Evolutionary conservation across 2,329 filamentous ascomycete species (phyloP), one percentile per base, ranked within the genome.

Genomic region (Tolypocladium paradoxum): DNA sequence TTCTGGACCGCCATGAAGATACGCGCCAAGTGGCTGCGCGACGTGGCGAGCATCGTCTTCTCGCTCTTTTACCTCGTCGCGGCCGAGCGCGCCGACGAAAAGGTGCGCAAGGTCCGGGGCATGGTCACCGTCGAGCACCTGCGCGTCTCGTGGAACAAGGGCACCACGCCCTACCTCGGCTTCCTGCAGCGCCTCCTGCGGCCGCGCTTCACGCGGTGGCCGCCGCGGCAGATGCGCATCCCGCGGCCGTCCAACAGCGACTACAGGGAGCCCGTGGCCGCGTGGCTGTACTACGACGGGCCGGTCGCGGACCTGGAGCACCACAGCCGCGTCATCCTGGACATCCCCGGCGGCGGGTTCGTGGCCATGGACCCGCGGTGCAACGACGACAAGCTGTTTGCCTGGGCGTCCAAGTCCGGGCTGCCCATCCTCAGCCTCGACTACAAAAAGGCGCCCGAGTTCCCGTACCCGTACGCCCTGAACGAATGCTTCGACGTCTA

Each of bases 1-100:
- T 99, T 96, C 69, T 99, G 93, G 93, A 96, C 90, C 0, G 93
- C 93, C 35, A 99, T 99, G 93, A 86, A 84, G 62, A 91, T 99
- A 58, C 82, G 81, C 48, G 67, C 67, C 51, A 90, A 87, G 62
- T 91, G 88, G 82, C 61, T 96, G 43, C 79, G 90, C 38, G 91
- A 97, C 66, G 65, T 96, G 16, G 82, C 87, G 11, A 90, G 89
- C 65, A 76, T 97, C 22, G 74, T 89, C 48, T 97, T 96, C 69
- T 88, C 88, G 0, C 66, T 87, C 12, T 99, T 96, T 70, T 99
- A 99, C 67, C 76, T 99, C 57, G 80, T 97, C 52, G 90, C 91
- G 16, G 90, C 93, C 0, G 92, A 97, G 69, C 86, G 90, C 64
- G 93, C 93, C 12, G 93, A 97, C 66, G 93, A 97, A 70, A 97